phyloP scores from a whole-genome alignment of 441 rosid genomes.

The Brassica balearica region DNA sequence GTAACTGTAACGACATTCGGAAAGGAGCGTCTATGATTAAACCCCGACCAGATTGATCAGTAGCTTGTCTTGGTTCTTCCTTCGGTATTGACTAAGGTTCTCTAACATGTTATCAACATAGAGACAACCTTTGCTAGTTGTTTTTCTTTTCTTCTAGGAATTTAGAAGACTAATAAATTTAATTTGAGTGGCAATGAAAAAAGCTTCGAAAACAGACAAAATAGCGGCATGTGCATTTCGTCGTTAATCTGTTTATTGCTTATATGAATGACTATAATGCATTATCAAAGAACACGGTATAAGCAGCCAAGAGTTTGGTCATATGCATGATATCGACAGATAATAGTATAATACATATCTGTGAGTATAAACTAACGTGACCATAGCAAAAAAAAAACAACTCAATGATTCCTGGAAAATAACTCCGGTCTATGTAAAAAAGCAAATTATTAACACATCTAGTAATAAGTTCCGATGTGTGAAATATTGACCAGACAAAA shows the following conservation, averaged over 20 bases:
- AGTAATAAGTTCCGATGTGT: too few relatives aligned
- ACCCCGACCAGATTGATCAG: constrained; percentile 15
- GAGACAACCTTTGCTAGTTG: not conserved
- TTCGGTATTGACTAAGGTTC: constrained; percentile 3
- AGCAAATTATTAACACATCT: too few relatives aligned
- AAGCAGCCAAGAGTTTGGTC: constrained; percentile 27
- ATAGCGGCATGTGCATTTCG: constrained; percentile 31
- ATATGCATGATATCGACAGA: not conserved
- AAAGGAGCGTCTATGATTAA: not conserved
- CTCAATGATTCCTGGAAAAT: not conserved
- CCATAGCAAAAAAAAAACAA: not conserved
- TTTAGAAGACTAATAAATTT: not conserved
- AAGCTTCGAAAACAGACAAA: constrained; percentile 14
- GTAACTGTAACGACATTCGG: not conserved
- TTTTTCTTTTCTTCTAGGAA: not conserved
- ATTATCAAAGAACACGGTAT: constrained; percentile 25
- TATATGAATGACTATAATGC: constrained; percentile 23
- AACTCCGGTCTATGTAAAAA: not conserved
- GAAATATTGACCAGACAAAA: too few relatives aligned
- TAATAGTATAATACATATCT: not conserved
- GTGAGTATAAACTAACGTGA: not conserved
- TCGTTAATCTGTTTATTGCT: constrained; percentile 18
- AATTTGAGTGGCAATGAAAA: constrained; percentile 5
- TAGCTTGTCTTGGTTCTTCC: constrained; percentile 17
- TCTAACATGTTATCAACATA: constrained; percentile 12